Evolutionary conservation across 306 rosid genomes (phyloP).

Genomic region (Amphicarpaea edgeworthii): DNA sequence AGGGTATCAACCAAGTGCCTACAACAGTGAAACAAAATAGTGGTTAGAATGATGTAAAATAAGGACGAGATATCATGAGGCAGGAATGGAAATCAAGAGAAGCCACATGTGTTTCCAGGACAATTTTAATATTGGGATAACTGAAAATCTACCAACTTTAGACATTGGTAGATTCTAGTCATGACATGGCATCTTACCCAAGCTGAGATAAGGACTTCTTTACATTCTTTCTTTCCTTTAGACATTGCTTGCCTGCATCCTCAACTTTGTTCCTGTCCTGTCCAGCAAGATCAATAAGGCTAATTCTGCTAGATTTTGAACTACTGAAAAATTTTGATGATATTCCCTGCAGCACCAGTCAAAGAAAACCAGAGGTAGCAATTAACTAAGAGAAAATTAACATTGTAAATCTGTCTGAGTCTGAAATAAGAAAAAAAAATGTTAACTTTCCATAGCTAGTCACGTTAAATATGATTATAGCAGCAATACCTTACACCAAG

Average conservation of each 20-base stretch:
- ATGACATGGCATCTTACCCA: slow-evolving; percentile 69
- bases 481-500: slow-evolving; percentile 87
- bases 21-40: slow-evolving; percentile 50
- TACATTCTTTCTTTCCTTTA: slow-evolving; percentile 70
- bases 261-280: slow-evolving; percentile 72
- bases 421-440: slow-evolving; percentile 9
- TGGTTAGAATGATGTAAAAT: slow-evolving; percentile 34
- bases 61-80: neutral
- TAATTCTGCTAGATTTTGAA: slow-evolving; percentile 94
- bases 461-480: slow-evolving; percentile 29
- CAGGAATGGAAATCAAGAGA: neutral
- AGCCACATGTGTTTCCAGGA: neutral
- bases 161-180: slow-evolving; percentile 1
- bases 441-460: neutral
- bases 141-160: neutral
- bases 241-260: slow-evolving; percentile 62
- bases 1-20: slow-evolving; percentile 79
- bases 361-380: slow-evolving; percentile 36
- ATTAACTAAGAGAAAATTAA: slow-evolving; percentile 11
- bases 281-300: slow-evolving; percentile 94
- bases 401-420: slow-evolving; percentile 1
- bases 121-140: neutral
- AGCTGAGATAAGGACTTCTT: slow-evolving; percentile 90
- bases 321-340: slow-evolving; percentile 84
- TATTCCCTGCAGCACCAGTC: slow-evolving; percentile 62